Percentiles rank a stretch among this genome's conserved stretches.
These are phyloP conservation scores for Xylariaceae sp. DNA, from an alignment of 2,329 filamentous ascomycete genomes.

Conservation along the genomic window DNA sequence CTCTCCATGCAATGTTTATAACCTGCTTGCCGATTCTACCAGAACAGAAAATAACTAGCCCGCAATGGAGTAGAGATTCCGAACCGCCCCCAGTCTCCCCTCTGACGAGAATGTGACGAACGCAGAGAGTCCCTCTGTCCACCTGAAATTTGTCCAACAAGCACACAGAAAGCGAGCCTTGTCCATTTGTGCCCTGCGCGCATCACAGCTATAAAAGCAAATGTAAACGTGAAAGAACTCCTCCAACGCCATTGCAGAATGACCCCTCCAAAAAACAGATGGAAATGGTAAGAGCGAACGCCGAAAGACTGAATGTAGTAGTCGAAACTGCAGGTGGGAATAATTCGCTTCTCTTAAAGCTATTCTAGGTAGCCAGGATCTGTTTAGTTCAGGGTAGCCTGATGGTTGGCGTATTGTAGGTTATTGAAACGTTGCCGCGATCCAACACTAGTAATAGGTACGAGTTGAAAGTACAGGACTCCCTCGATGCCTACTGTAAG, in stretches of 20 bases:
- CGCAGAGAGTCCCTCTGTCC: too few relatives aligned
- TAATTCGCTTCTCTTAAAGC: not conserved
- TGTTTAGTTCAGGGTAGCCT: slow-evolving; percentile 7
- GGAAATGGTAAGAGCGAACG: slow-evolving; percentile 29
- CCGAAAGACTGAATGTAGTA: slow-evolving; percentile 16
- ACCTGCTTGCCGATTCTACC: too few relatives aligned
- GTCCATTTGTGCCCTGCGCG: too few relatives aligned
- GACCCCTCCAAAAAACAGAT: slow-evolving; percentile 26
- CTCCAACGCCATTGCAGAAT: slow-evolving; percentile 33
- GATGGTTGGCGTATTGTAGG: slow-evolving; percentile 9
- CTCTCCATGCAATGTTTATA: too few relatives aligned
- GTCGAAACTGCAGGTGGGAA: not conserved
- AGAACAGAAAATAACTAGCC: too few relatives aligned
- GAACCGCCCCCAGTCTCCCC: too few relatives aligned
- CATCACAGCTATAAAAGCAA: slow-evolving; percentile 23
- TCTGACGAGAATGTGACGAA: too few relatives aligned
- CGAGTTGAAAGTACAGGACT: not conserved
- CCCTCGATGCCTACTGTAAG: slow-evolving; percentile 2
- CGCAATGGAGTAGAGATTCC: too few relatives aligned
- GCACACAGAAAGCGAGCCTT: too few relatives aligned
- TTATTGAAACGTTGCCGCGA: slow-evolving; percentile 3
- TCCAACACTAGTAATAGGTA: slow-evolving; percentile 10
- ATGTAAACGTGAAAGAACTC: slow-evolving; percentile 23
- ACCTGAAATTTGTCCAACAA: too few relatives aligned
- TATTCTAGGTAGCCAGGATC: slow-evolving; percentile 12